Evolutionary conservation across 148 eudicot genomes (phyloP).

Genomic region (Spergularia bocconei): DNA sequence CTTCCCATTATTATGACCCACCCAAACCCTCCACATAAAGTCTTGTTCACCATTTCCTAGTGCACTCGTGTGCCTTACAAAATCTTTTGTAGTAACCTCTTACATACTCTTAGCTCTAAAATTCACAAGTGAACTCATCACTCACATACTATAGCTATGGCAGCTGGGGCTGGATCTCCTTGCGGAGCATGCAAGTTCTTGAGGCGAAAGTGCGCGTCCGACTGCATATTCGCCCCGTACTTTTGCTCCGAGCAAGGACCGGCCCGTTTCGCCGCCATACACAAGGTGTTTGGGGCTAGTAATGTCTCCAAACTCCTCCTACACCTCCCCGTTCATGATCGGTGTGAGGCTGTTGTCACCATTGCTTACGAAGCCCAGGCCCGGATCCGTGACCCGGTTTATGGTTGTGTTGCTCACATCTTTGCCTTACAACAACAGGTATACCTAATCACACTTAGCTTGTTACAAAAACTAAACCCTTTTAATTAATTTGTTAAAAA

Average conservation of each 20-base stretch:
- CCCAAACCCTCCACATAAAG: slow-evolving; percentile 21
- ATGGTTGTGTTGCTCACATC: slow-evolving; percentile 89
- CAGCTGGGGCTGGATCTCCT: slow-evolving; percentile 60
- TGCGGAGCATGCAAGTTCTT: slow-evolving; percentile 94
- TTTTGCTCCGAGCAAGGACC: slow-evolving; percentile 82
- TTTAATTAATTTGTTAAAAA: too few relatives aligned
- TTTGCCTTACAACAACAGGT: slow-evolving; percentile 95
- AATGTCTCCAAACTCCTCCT: slow-evolving; percentile 65
- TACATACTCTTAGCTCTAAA: not conserved
- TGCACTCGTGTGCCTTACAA: slow-evolving; percentile 33
- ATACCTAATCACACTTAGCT: not conserved
- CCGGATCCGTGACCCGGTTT: slow-evolving; percentile 74
- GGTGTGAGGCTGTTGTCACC: slow-evolving; percentile 79
- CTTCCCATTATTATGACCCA: slow-evolving; percentile 29
- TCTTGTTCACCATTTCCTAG: slow-evolving; percentile 31
- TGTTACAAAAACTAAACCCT: too few relatives aligned
- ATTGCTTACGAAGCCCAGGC: slow-evolving; percentile 93
- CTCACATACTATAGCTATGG: slow-evolving; percentile 27
- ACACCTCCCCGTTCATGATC: slow-evolving; percentile 59
- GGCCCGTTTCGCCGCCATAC: slow-evolving; percentile 72
- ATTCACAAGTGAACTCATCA: not conserved
- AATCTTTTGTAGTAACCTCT: not conserved
- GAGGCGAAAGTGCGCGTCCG: slow-evolving; percentile 66
- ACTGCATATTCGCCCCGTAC: slow-evolving; percentile 77
- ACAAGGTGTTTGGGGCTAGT: slow-evolving; percentile 93